Percentiles rank a stretch among this genome's conserved stretches.
phyloP scores from a whole-genome alignment of 805 yeast species.

The Nakazawaea laoshanensis region DNA sequence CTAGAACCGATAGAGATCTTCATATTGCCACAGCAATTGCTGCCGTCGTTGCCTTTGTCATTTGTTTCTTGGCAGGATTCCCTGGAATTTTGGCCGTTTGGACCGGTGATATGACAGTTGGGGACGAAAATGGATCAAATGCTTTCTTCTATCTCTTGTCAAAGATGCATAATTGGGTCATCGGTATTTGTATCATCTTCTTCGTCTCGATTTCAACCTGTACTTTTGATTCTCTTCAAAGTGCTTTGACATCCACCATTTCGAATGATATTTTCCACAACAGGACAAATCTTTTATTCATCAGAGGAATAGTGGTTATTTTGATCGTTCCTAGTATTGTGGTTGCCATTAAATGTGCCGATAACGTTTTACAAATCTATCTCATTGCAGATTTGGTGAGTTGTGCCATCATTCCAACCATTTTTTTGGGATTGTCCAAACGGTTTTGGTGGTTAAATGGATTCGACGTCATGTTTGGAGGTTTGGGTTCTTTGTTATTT shows the following conservation, averaged over 20 bases:
- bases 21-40: slow-evolving; percentile 72
- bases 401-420: slow-evolving; percentile 76
- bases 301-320: slow-evolving; percentile 60
- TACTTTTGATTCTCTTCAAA: slow-evolving; percentile 82
- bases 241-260: slow-evolving; percentile 80
- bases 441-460: slow-evolving; percentile 65
- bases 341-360: slow-evolving; percentile 74
- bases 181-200: slow-evolving; percentile 76
- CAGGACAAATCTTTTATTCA: slow-evolving; percentile 55
- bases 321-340: slow-evolving; percentile 84
- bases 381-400: slow-evolving; percentile 88
- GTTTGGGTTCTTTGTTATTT: slow-evolving; percentile 71
- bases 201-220: slow-evolving; percentile 72
- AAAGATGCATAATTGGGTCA: slow-evolving; percentile 77
- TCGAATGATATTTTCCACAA: slow-evolving; percentile 89
- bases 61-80: slow-evolving; percentile 67
- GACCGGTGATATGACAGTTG: slow-evolving; percentile 59
- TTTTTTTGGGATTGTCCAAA: slow-evolving; percentile 70
- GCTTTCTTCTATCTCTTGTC: slow-evolving; percentile 68
- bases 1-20: slow-evolving; percentile 68
- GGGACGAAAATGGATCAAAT: slow-evolving; percentile 48
- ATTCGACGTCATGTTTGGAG: slow-evolving; percentile 75
- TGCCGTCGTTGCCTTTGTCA: slow-evolving; percentile 49
- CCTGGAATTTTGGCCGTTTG: slow-evolving; percentile 88
- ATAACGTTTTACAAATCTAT: slow-evolving; percentile 78